Evolutionary conservation across 331 rosid species (phyloP).

Genomic region (Erythrophleum ivorense): DNA sequence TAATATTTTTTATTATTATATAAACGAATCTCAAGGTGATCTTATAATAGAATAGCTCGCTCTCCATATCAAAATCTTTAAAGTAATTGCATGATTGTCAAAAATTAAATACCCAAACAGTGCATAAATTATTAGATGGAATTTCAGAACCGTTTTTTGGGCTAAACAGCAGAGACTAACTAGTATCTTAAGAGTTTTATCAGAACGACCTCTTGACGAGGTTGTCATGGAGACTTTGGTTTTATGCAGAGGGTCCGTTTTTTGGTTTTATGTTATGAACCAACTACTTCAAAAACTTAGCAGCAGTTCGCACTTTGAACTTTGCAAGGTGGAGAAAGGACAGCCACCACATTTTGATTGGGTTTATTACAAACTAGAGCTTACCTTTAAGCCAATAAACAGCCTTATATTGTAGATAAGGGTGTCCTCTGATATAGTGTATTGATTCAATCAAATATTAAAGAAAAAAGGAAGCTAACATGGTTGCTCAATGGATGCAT

Average conservation of each 20-base stretch:
- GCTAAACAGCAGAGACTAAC: neutral
- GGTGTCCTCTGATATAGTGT: slow-evolving; percentile 26
- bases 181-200: neutral
- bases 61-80: neutral
- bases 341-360: neutral
- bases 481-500: slow-evolving; percentile 36
- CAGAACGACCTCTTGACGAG: neutral
- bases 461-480: slow-evolving; percentile 27
- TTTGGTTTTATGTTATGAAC: neutral
- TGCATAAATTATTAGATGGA: neutral
- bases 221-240: neutral
- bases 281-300: neutral
- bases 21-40: neutral
- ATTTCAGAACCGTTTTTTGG: neutral
- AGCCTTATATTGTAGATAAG: slow-evolving; percentile 12
- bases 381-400: neutral
- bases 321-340: slow-evolving; percentile 2
- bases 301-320: neutral
- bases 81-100: neutral
- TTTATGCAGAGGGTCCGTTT: neutral
- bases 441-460: slow-evolving; percentile 26
- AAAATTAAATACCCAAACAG: neutral
- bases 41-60: neutral
- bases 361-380: slow-evolving; percentile 8
- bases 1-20: too few species aligned